Percentiles rank a stretch among this genome's conserved stretches.
These are phyloP conservation scores for Helotiales sp. DNA, from an alignment of 2,329 filamentous ascomycete genomes.

Conservation along the genomic window DNA sequence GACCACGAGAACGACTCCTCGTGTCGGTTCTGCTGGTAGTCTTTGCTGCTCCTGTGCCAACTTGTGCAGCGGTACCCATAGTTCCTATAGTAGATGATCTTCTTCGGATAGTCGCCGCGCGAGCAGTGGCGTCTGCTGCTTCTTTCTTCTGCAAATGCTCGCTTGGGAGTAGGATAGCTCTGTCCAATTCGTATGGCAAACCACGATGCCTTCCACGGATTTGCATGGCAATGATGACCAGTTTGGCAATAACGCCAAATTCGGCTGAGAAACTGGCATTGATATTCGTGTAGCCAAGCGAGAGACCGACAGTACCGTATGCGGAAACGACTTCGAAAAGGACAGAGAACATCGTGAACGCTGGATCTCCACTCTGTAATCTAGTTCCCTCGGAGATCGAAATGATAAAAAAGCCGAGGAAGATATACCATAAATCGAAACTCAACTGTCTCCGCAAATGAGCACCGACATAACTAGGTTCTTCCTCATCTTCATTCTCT, in stretches of 20 bases:
- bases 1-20: conserved; percentile 12
- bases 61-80: neutral
- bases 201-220: conserved; percentile 69
- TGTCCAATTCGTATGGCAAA: conserved; percentile 67
- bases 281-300: conserved; percentile 73
- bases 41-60: conserved; percentile 17
- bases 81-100: conserved; percentile 20
- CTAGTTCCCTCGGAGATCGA: conserved; percentile 79
- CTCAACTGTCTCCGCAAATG: conserved; percentile 92
- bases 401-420: conserved; percentile 89
- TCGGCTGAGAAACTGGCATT: conserved; percentile 82
- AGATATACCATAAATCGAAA: conserved; percentile 97
- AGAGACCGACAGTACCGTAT: conserved; percentile 92
- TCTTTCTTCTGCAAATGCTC: conserved; percentile 64
- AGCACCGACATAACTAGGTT: conserved; percentile 80
- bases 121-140: conserved; percentile 42
- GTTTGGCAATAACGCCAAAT: conserved; percentile 66
- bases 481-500: conserved; percentile 49
- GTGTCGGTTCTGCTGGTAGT: conserved; percentile 6
- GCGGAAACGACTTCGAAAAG: conserved; percentile 88
- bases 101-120: conserved; percentile 13
- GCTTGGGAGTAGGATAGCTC: conserved; percentile 67
- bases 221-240: conserved; percentile 69
- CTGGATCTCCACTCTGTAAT: conserved; percentile 56
- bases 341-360: conserved; percentile 68